Evolutionary conservation across 768 basidiomycete genomes (phyloP).

Genomic region (Melanogaster broomeanus): DNA sequence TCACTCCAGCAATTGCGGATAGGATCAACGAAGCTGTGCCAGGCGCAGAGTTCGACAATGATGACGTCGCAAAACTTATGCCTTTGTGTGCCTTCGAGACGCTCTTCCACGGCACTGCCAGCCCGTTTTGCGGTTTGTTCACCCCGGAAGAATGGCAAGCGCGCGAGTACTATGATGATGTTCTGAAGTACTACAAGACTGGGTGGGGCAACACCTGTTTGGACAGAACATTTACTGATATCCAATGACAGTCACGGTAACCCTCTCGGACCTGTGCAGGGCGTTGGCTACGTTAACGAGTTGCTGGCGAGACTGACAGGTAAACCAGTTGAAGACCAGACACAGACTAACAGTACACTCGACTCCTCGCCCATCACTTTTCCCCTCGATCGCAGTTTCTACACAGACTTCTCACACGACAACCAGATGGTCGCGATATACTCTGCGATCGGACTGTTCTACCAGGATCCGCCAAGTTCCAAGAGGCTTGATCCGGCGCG

Average conservation of each 20-base stretch:
- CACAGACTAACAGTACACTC: slow-evolving; percentile 75
- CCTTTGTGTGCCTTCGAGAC: slow-evolving; percentile 82
- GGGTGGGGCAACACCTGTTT: slow-evolving; percentile 46
- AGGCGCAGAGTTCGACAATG: slow-evolving; percentile 56
- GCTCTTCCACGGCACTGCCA: slow-evolving; percentile 48
- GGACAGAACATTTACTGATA: neutral
- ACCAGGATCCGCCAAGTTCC: slow-evolving; percentile 27
- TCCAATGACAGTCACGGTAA: slow-evolving; percentile 58
- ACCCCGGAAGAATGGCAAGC: slow-evolving; percentile 57
- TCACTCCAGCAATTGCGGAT: slow-evolving; percentile 53
- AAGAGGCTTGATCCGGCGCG: slow-evolving; percentile 25
- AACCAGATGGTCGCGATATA: slow-evolving; percentile 83
- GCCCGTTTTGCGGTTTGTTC: slow-evolving; percentile 79
- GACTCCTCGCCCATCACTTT: slow-evolving; percentile 67
- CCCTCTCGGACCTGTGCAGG: slow-evolving; percentile 70
- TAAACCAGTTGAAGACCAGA: slow-evolving; percentile 60
- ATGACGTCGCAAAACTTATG: slow-evolving; percentile 62
- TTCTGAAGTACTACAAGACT: slow-evolving; percentile 78
- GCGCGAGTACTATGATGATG: slow-evolving; percentile 70
- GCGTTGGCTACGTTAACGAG: slow-evolving; percentile 88
- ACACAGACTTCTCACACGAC: slow-evolving; percentile 86
- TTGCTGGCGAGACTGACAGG: slow-evolving; percentile 79
- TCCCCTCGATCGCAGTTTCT: slow-evolving; percentile 64
- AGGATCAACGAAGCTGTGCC: slow-evolving; percentile 63
- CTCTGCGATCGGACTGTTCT: slow-evolving; percentile 58